Conservation (phyloP, 2,329 filamentous ascomycete species). For the Trichoderma aggressivum region DNA sequence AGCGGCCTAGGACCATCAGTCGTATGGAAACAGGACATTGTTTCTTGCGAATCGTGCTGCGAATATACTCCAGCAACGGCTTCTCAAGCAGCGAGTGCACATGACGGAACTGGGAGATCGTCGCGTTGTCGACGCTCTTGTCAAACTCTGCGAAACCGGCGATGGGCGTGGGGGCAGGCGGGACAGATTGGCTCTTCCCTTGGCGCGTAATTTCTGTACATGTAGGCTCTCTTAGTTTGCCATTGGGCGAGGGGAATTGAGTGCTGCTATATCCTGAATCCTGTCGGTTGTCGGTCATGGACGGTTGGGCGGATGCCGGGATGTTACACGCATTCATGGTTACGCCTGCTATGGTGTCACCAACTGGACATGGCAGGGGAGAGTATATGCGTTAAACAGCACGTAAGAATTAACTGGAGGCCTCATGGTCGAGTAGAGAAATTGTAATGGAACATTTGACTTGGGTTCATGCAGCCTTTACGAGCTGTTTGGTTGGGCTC, state of each 20-base stretch:
- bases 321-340: background rate
- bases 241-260: background rate
- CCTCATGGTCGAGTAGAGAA: background rate
- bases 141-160: background rate
- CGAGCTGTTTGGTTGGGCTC: background rate
- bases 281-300: background rate
- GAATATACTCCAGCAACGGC: background rate
- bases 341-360: background rate
- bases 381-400: background rate
- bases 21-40: background rate
- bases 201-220: no score
- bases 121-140: background rate
- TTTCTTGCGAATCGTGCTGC: background rate
- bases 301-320: background rate
- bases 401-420: accelerated
- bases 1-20: background rate
- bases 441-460: background rate
- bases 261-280: background rate
- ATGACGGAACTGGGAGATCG: background rate
- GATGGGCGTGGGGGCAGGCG: background rate
- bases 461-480: background rate
- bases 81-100: background rate
- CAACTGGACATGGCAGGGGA: background rate
- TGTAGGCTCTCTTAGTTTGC: background rate
- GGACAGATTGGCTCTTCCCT: background rate